Evolutionary conservation across 2,329 filamentous ascomycete species (phyloP).

Genomic region (Talaromyces sp.): DNA sequence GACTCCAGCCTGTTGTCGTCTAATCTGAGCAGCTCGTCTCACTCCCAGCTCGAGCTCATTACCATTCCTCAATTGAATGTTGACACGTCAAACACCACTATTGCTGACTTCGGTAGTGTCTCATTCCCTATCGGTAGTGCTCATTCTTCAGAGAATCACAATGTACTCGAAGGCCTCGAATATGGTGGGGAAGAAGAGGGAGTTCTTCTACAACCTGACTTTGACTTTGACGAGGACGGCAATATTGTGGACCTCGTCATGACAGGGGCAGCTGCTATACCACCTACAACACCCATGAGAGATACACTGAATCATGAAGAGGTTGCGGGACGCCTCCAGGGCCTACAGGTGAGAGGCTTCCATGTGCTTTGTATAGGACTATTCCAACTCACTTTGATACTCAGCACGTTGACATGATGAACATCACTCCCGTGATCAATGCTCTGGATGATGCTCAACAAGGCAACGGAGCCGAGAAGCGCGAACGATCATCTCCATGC

Average conservation of each 20-base stretch:
- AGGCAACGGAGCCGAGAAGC: conserved; percentile 18
- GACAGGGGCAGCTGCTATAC: conserved; percentile 17
- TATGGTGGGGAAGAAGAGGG: conserved; percentile 42
- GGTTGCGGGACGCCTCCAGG: conserved; percentile 15
- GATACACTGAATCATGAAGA: conserved; percentile 36
- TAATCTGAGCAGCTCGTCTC: conserved; percentile 33
- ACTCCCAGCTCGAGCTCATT: conserved; percentile 28
- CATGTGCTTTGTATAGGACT: not conserved
- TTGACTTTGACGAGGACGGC: conserved; percentile 61
- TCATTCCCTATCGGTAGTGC: conserved; percentile 42
- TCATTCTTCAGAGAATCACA: conserved; percentile 33
- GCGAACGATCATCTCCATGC: conserved; percentile 28
- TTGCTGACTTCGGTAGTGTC: conserved; percentile 38
- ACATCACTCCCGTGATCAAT: not conserved
- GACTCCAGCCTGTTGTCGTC: conserved; percentile 32
- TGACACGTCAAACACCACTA: conserved; percentile 47
- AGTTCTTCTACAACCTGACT: conserved; percentile 52
- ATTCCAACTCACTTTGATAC: not conserved
- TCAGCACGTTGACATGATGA: not conserved
- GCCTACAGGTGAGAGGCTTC: conserved; percentile 28
- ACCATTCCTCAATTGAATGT: conserved; percentile 44
- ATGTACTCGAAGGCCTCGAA: conserved; percentile 27
- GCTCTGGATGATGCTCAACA: not conserved
- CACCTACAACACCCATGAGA: conserved; percentile 37
- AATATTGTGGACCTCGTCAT: conserved; percentile 50